Percentiles rank a stretch among this genome's conserved stretches.
Evolutionary conservation across 495 filamentous ascomycete species (phyloP).

Genomic region (Parathielavia appendiculata): DNA sequence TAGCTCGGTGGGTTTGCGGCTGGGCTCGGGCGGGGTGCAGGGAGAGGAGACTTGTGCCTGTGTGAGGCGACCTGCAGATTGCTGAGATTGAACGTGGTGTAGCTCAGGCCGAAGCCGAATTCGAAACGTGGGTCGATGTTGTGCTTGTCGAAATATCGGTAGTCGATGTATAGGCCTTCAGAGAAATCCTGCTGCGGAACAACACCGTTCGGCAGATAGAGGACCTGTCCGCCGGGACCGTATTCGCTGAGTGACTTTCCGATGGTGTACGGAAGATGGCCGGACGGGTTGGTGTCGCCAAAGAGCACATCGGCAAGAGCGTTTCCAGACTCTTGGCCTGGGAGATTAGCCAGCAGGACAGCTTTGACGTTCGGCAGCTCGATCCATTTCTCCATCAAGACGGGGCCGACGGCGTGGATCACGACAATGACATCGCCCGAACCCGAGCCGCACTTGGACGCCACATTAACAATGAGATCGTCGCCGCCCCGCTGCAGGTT

Average conservation of each 20-base stretch:
- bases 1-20: constrained; percentile 59
- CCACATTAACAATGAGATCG: constrained; percentile 63
- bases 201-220: constrained; percentile 66
- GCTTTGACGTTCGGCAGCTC: constrained; percentile 73
- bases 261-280: constrained; percentile 85
- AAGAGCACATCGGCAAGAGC: constrained; percentile 80
- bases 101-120: constrained; percentile 76
- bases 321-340: constrained; percentile 85
- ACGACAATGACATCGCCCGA: constrained; percentile 69
- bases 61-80: constrained; percentile 50
- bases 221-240: constrained; percentile 67
- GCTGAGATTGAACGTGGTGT: constrained; percentile 73
- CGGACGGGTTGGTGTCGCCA: constrained; percentile 78
- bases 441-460: constrained; percentile 60
- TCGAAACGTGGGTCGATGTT: constrained; percentile 63
- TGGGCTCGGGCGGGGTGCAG: constrained; percentile 51
- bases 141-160: constrained; percentile 81
- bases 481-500: constrained; percentile 74
- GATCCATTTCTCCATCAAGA: constrained; percentile 79
- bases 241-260: constrained; percentile 78
- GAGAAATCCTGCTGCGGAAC: constrained; percentile 80
- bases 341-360: constrained; percentile 80
- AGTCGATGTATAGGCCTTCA: constrained; percentile 84
- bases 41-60: constrained; percentile 56
- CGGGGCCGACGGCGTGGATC: constrained; percentile 86